These are phyloP conservation scores for Scedosporium aurantiacum DNA, from an alignment of 2,329 filamentous ascomycete genomes.

Conservation along the genomic window DNA sequence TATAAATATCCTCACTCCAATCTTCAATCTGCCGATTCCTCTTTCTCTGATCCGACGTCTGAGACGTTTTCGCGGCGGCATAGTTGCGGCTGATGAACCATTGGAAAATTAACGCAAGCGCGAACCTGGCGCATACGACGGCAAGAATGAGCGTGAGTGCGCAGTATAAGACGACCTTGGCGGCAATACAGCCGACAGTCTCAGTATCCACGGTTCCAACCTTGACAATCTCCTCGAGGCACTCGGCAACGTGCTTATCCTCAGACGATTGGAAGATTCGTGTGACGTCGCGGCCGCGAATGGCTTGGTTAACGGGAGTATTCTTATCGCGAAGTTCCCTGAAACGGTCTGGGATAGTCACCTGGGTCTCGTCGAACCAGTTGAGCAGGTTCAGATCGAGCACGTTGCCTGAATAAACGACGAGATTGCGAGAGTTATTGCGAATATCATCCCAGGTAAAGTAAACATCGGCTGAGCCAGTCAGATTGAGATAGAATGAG, in stretches of 20 bases:
- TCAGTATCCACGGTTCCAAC: constrained; percentile 94
- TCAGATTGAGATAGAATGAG: constrained; percentile 61
- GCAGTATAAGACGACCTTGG: constrained; percentile 90
- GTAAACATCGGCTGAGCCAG: constrained; percentile 73
- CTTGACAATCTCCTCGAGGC: constrained; percentile 87
- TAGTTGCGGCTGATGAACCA: constrained; percentile 91
- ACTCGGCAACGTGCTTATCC: constrained; percentile 76
- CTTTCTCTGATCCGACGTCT: constrained; percentile 69
- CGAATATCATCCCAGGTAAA: constrained; percentile 92
- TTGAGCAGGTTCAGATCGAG: constrained; percentile 78
- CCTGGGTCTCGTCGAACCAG: constrained; percentile 81
- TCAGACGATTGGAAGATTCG: constrained; percentile 67
- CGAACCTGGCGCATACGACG: constrained; percentile 76
- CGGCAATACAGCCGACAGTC: constrained; percentile 93
- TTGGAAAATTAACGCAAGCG: constrained; percentile 83
- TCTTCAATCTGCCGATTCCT: constrained; percentile 91
- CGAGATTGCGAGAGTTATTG: constrained; percentile 78
- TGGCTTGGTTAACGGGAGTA: constrained; percentile 44
- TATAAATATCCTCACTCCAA: constrained; percentile 96
- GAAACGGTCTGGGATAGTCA: constrained; percentile 65
- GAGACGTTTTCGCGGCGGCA: constrained; percentile 73
- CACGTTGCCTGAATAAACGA: constrained; percentile 90
- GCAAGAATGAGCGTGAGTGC: constrained; percentile 85
- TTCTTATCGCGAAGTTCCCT: constrained; percentile 64
- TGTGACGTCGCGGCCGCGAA: constrained; percentile 81